Evolutionary conservation across 2,329 filamentous ascomycete genomes (phyloP), one percentile per base, ranked within the genome.

Genomic region (Fusarium caatingaense): DNA sequence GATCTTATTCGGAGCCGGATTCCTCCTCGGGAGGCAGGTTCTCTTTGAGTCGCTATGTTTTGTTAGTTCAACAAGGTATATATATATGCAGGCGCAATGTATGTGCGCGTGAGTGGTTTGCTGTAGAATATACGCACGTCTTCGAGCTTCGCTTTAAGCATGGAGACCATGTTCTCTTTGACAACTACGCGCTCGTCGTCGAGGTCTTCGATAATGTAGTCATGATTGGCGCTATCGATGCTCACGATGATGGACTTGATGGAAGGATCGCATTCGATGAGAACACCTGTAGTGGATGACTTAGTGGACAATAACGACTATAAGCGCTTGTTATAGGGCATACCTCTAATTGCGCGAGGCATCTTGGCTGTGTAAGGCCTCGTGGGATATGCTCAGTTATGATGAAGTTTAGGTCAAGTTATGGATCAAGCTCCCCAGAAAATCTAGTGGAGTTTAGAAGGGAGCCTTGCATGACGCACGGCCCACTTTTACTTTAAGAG

Each of bases 221-320:
- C 89, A 79, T 94, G 89, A 71, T 86, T 85, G 60, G 88, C 84
- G 74, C 84, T 87, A 80, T 95, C 91, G 72, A 95, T 92, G 75
- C 90, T 92, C 73, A 92, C 84, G 76, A 95, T 91, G 83, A 94
- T 93, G 68, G 92, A 92, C 81, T 94, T 94, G 85, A 95, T 94
- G 46, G 91, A 93, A n/a, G 92, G 91, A 78, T 95, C 92, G 80
- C 91, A 93, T 80, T 93, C 89, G 80, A 95, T 89, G 69, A 95
- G 86, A 28, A 93, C 90, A 67, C 92, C 92, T 88, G 30, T 21
- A 46, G 37, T 27, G 21, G 21, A 32, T 21, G 30, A 42, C 56
- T 61, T n/a, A 56, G 60, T 41, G 46, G 40, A 27, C 25, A 20
- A 16, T 6, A n/a, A 23, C 8, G n/a, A 40, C 7, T 45, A 34